Evolutionary conservation across 2,329 filamentous ascomycete genomes (phyloP).

Genomic region (Fusarium pseudograminearum): DNA sequence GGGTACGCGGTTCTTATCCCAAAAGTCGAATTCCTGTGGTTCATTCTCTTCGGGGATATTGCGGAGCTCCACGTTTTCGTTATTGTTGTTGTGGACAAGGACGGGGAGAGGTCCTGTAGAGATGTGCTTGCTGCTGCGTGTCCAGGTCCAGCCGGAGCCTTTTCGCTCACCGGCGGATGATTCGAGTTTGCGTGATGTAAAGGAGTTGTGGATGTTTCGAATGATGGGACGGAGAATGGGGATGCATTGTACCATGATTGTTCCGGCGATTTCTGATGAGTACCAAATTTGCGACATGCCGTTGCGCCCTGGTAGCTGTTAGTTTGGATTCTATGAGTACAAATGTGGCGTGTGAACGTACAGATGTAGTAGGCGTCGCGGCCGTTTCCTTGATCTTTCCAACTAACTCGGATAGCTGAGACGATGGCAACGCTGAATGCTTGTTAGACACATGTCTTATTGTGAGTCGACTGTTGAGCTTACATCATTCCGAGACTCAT

Average conservation of each 20-base stretch:
- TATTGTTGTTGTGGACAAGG: neutral
- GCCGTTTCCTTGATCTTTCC: slow-evolving; percentile 62
- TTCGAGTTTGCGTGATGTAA: slow-evolving; percentile 41
- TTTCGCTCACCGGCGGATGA: slow-evolving; percentile 35
- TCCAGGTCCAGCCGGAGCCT: slow-evolving; percentile 38
- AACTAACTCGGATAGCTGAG: slow-evolving; percentile 60
- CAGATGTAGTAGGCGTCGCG: slow-evolving; percentile 62
- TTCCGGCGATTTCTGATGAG: slow-evolving; percentile 64
- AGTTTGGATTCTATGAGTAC: neutral
- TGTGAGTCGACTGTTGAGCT: neutral
- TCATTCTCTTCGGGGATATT: slow-evolving; percentile 41
- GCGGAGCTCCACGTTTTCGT: slow-evolving; percentile 35
- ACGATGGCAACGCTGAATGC: slow-evolving; percentile 58
- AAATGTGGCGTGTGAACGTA: slow-evolving; percentile 27
- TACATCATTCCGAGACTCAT: slow-evolving; percentile 64
- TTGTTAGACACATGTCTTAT: neutral
- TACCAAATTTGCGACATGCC: slow-evolving; percentile 51
- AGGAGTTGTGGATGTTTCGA: slow-evolving; percentile 43
- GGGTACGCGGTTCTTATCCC: slow-evolving; percentile 19
- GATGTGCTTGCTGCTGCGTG: slow-evolving; percentile 39
- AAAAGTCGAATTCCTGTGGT: slow-evolving; percentile 31
- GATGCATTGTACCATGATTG: slow-evolving; percentile 67
- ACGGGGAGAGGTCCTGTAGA: slow-evolving; percentile 22
- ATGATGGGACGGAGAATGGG: slow-evolving; percentile 63
- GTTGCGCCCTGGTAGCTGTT: slow-evolving; percentile 39